Base-by-base conservation (phyloP, 2,329 filamentous ascomycete species). In the Colletotrichum lupini region DNA sequence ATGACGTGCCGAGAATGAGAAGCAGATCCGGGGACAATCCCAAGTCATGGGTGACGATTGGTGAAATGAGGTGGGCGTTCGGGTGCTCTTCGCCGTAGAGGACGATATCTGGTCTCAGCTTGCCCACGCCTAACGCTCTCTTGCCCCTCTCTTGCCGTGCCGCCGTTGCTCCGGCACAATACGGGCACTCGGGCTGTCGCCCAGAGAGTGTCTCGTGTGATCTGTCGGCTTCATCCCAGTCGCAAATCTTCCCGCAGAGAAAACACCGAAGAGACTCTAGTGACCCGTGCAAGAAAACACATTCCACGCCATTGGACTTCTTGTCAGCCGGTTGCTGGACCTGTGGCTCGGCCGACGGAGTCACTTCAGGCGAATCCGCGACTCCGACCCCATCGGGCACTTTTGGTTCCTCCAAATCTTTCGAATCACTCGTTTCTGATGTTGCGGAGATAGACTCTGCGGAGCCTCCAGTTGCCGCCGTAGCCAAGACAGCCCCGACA, bases 21-120 rank as follows among this genome's bases (percentile, higher is more conserved):
- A 94, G 83, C 73, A 93, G 84, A 76, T 94, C 92, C 0, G 92
- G 92, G 3, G 87, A 87, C 3, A 92, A 84, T 3, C 86, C 86
- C 1, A 94, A 83, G 77, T 94, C 92, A 72, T 93, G 91, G 16
- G 92, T 91, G 16, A 93, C 87, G 14, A 94, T 88, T 2, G 90
- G 89, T 26, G 90, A 91, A 75, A 94, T 92, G 5, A 92, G 84
- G 72, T 93, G 90, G 2, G 91, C 90, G 37, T 89, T 89, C 0
- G 92, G 92, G 76, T 94, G 92, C 65, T 94, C 92, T 78, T 94
- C 92, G 26, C 92, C 92, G 77, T 94, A 94, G 1, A 94, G 84
- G 1, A 94, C 92, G 77, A 94, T 93, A 77, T 94, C 92, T 0
- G 92, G 92, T 52, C 92, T 86, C 22, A 94, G 84, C 73, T 91